Percentiles rank a stretch among this genome's conserved stretches.
These are phyloP conservation scores for Salvia splendens DNA, from an alignment of 257 asterid genomes.

Conservation along the genomic window DNA sequence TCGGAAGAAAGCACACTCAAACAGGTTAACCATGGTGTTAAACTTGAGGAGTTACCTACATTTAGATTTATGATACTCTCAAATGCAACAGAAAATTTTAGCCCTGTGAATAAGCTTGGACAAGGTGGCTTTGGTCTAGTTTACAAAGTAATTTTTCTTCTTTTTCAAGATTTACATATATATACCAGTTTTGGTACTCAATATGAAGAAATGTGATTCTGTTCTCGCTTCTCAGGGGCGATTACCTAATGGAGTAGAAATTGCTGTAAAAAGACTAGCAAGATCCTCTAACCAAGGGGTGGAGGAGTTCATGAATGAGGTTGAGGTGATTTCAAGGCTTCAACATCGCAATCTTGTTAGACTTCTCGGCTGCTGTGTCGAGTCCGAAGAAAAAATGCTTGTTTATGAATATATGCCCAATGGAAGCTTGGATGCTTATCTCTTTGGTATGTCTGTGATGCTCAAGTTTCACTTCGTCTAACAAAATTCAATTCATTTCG, in stretches of 20 bases:
- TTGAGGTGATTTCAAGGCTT: slow-evolving; percentile 43
- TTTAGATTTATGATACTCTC: slow-evolving; percentile 25
- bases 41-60: slow-evolving; percentile 29
- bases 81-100: slow-evolving; percentile 33
- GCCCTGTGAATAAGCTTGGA: slow-evolving; percentile 28
- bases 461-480: background rate
- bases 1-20: background rate
- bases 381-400: slow-evolving; percentile 38
- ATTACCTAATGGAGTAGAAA: slow-evolving; percentile 40
- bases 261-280: slow-evolving; percentile 52
- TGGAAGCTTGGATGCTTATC: slow-evolving; percentile 43
- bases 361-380: slow-evolving; percentile 48
- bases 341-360: slow-evolving; percentile 47
- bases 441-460: slow-evolving; percentile 36
- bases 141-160: slow-evolving; percentile 27
- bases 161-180: no score
- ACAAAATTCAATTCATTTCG: background rate
- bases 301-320: slow-evolving; percentile 54
- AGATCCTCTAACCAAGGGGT: slow-evolving; percentile 44
- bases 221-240: slow-evolving; percentile 32
- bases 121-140: slow-evolving; percentile 42
- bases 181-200: background rate
- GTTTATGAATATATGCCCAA: slow-evolving; percentile 50
- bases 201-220: background rate
- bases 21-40: slow-evolving; percentile 13